Conservation (phyloP, 2,329 filamentous ascomycete genomes). For the Ophiostoma australiae region DNA sequence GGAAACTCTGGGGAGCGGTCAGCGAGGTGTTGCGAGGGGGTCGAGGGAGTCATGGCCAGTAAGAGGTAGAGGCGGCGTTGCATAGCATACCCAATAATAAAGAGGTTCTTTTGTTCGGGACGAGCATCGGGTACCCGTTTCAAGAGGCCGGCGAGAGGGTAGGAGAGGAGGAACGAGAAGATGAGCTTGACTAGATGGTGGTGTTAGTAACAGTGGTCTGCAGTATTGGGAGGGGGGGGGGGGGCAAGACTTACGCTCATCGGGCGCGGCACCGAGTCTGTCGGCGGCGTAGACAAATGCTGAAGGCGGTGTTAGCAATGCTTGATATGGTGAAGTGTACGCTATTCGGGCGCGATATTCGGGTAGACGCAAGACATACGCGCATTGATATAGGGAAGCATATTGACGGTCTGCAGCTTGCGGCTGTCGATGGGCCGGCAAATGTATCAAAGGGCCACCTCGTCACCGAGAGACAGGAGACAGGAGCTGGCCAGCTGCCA, state of each 20-base stretch:
- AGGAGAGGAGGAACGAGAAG: slow-evolving; percentile 83
- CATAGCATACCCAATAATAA: slow-evolving; percentile 65
- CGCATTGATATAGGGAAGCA: slow-evolving; percentile 33
- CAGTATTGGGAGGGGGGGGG: neutral
- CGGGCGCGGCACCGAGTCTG: slow-evolving; percentile 41
- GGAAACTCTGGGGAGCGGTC: slow-evolving; percentile 52
- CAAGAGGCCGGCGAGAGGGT: slow-evolving; percentile 79
- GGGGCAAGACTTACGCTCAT: slow-evolving; percentile 41
- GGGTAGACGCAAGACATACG: slow-evolving; percentile 26
- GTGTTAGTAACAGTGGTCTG: neutral
- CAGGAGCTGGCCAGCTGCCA: neutral
- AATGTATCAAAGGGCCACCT: neutral
- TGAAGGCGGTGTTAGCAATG: slow-evolving; percentile 27
- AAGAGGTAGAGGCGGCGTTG: slow-evolving; percentile 3
- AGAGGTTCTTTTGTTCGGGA: slow-evolving; percentile 80
- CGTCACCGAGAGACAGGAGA: neutral
- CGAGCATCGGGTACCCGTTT: slow-evolving; percentile 85
- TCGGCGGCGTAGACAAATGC: slow-evolving; percentile 43
- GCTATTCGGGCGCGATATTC: neutral
- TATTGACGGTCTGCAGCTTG: slow-evolving; percentile 23
- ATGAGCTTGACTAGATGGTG: slow-evolving; percentile 75
- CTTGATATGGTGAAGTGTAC: too few relatives aligned
- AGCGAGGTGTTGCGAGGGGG: neutral
- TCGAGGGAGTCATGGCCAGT: neutral
- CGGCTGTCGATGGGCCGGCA: neutral